Evolutionary conservation across 306 rosid genomes (phyloP), one percentile per base, ranked within the genome.

Genomic region (Acacia crassicarpa): DNA sequence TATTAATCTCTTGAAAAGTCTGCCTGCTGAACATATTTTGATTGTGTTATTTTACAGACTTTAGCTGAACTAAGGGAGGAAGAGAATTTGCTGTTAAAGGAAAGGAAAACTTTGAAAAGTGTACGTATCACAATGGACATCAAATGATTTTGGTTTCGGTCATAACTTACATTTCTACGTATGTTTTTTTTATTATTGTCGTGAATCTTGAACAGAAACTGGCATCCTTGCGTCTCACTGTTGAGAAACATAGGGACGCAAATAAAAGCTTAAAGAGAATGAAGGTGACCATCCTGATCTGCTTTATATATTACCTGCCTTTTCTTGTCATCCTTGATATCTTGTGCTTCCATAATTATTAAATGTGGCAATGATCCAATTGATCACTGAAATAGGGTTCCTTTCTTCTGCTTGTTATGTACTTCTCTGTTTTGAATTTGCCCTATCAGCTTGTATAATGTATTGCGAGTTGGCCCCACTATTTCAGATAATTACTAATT

Each of bases 1-100:
- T 54, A 75, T 20, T 22, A 11, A 12, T 23, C 30, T 46, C 58
- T 75, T n/a, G 65, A 45, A 63, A 6, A 59, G 56, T 27, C 15
- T 79, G 8, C 72, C 30, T 80, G 46, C 20, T 45, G 49, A 56
- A 66, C 81, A 83, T 45, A 40, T 73, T 87, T 10, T 77, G 2
- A 65, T 69, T 40, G 35, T 38, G 76, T 63, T 3, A n/a, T 72
- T 66, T 89, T 82, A 75, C 96, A 95, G 99, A 92, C 98, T 23
- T 78, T 93, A 56, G 86, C 92, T 72, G 96, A 93, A 79, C 91
- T 95, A 74, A 91, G 74, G 86, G 99, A 93, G 81, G 98, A 91
- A 89, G 97, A 93, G 86, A 86, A 66, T 87, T 51, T 85, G 19
- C 89, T 93, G 65, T 82, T 92, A 80, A 86, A 84, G 85, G 99